Base-by-base conservation (phyloP, 306 rosid genomes). In the Biancaea sappan region DNA sequence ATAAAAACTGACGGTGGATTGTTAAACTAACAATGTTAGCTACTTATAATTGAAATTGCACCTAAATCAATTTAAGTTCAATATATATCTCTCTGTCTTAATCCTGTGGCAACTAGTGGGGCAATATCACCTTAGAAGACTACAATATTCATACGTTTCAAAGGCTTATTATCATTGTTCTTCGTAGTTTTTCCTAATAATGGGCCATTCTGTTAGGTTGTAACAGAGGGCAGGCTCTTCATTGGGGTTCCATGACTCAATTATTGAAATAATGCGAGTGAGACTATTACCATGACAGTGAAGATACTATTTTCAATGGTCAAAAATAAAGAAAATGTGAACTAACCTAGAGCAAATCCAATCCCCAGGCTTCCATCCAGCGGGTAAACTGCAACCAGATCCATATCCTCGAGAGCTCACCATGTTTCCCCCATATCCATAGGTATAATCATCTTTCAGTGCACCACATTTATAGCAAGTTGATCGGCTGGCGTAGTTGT, bases 301-400 rank as follows among this genome's bases (percentile, higher is more conserved):
- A 25, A 80, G 63, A 61, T 21, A 43, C 6, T 44, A 18, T 28
- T 32, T 38, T 60, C 12, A 46, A 26, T 41, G 57, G 43, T 67
- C 34, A 50, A 81, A 59, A 43, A 35, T 41, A 34, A 64, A 72
- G 54, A 65, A 22, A 70, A 79, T 79, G 80, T 59, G 73, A 75
- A 83, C 77, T 53, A 56, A 86, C 99, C 97, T 90, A 34, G 81
- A 74, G 84, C 99, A 95, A 75, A 87, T 34, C 99, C 99, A 95
- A 81, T 95, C 99, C 18, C 99, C 99, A 35, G 82, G 14, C 89
- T 95, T 95, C 99, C 99, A 95, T 69, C 99, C 99, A 4, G 99
- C 97, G 3, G 96, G 97, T 37, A 79, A 76, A 75, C 80, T 84
- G 75, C 80, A 51, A 52, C 82, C 92, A 61, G 91, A 82, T 46